These are phyloP conservation scores for Candida qinlingensis DNA, from an alignment of 805 yeast species.

Conservation along the genomic window DNA sequence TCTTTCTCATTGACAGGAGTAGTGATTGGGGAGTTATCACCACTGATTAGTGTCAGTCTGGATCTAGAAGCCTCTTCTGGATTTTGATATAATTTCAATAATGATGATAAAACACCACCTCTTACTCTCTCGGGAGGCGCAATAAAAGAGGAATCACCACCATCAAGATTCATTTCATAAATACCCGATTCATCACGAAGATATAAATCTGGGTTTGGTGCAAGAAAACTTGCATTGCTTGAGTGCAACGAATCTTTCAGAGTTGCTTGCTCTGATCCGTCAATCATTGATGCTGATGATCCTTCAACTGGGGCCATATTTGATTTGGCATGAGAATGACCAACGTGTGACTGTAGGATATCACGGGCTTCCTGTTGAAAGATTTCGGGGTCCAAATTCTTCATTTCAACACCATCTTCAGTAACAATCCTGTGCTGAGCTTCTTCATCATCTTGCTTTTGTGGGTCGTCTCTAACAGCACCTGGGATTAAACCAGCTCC, in stretches of 20 bases:
- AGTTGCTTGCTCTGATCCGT: constrained; percentile 16
- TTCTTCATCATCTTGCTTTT: constrained; percentile 31
- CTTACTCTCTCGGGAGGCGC: constrained; percentile 64
- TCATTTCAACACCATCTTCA: constrained; percentile 39
- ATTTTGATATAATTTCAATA: constrained; percentile 64
- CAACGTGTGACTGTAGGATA: constrained; percentile 42
- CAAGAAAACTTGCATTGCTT: constrained; percentile 24
- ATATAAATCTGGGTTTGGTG: constrained; percentile 40
- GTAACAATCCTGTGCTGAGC: constrained; percentile 24
- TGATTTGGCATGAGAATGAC: neutral
- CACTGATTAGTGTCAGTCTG: constrained; percentile 11
- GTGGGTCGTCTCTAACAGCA: constrained; percentile 18
- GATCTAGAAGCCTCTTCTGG: constrained; percentile 25
- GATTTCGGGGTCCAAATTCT: constrained; percentile 35
- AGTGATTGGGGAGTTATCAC: constrained; percentile 14
- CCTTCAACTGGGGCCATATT: neutral
- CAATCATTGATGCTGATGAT: neutral
- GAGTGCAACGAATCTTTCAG: constrained; percentile 22
- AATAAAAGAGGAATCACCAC: constrained; percentile 35
- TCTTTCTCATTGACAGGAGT: constrained; percentile 6
- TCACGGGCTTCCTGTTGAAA: constrained; percentile 49
- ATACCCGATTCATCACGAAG: constrained; percentile 25
- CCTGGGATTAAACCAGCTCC: constrained; percentile 34
- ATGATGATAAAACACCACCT: constrained; percentile 81
- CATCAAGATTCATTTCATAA: constrained; percentile 26